phyloP scores from a whole-genome alignment of 1,139 yeast genomes.

The Candida neerlandica region DNA sequence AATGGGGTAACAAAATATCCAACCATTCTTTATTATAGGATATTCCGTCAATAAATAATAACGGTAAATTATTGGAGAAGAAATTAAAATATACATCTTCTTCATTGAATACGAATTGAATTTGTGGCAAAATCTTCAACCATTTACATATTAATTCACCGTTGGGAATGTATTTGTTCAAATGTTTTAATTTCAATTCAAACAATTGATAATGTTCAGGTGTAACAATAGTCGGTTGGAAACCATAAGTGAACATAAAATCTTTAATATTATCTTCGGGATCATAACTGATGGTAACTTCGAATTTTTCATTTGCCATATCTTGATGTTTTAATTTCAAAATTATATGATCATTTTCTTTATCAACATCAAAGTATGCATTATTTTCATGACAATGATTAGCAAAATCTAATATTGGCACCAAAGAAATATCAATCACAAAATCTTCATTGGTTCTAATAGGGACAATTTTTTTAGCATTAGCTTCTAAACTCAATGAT shows the following conservation, averaged over 20 bases:
- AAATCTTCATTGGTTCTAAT: constrained; percentile 32
- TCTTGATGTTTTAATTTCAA: constrained; percentile 25
- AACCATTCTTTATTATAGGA: constrained; percentile 20
- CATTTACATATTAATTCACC: constrained; percentile 23
- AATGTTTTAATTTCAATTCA: constrained; percentile 15
- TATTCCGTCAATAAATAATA: constrained; percentile 19
- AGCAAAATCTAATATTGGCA: constrained; percentile 68
- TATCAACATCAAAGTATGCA: constrained; percentile 65
- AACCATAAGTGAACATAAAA: constrained; percentile 61
- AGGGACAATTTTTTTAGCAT: constrained; percentile 5
- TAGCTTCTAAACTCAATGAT: constrained; percentile 7
- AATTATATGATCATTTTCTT: constrained; percentile 46
- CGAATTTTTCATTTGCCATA: constrained; percentile 19
- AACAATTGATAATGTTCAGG: constrained; percentile 15
- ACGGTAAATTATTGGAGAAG: constrained; percentile 18
- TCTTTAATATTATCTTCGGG: constrained; percentile 47
- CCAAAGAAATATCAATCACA: constrained; percentile 55
- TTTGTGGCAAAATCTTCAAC: constrained; percentile 28
- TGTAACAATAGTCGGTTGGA: constrained; percentile 39
- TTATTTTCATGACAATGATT: constrained; percentile 55
- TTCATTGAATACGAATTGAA: constrained; percentile 22
- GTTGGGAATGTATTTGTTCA: constrained; percentile 10
- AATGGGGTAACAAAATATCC: constrained; percentile 14
- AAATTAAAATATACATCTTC: constrained; percentile 23
- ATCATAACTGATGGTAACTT: constrained; percentile 49